phyloP scores from a whole-genome alignment of 805 yeast species.

The Teunomyces panamensis region DNA sequence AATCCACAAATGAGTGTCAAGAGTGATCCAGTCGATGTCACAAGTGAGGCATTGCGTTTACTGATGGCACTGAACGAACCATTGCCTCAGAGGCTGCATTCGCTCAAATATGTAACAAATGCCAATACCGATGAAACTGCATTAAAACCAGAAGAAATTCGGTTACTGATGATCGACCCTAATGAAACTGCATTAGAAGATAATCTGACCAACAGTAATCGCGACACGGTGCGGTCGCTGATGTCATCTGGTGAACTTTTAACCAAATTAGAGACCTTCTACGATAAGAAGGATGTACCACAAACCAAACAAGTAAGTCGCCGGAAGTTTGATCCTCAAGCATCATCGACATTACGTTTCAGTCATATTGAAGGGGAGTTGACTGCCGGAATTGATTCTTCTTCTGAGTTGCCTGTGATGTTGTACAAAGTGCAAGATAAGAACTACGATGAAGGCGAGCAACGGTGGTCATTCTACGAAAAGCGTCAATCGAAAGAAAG shows the following conservation, averaged over 20 bases:
- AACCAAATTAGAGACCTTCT: constrained; percentile 16
- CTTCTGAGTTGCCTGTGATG: constrained; percentile 26
- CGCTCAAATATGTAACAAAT: neutral
- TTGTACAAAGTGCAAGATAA: constrained; percentile 30
- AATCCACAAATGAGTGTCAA: constrained; percentile 1
- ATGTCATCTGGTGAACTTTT: constrained; percentile 31
- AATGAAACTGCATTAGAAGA: constrained; percentile 8
- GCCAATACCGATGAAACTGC: constrained; percentile 4
- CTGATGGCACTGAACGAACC: neutral
- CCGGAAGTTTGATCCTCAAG: constrained; percentile 6
- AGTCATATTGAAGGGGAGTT: constrained; percentile 9
- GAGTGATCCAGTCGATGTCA: constrained; percentile 4
- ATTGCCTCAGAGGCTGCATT: neutral
- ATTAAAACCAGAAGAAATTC: constrained; percentile 2
- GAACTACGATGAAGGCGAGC: constrained; percentile 20
- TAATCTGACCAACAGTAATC: constrained; percentile 1
- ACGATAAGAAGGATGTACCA: constrained; percentile 5
- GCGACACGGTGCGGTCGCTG: constrained; percentile 16
- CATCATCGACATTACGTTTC: constrained; percentile 7
- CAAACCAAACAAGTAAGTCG: neutral
- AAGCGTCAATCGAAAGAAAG: constrained; percentile 3
- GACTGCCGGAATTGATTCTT: constrained; percentile 27
- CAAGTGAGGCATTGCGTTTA: neutral
- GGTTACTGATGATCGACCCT: constrained; percentile 3
- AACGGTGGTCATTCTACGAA: constrained; percentile 26